These are phyloP conservation scores for Hygrophorus pudorinus DNA, from an alignment of 768 basidiomycete species.

Conservation along the genomic window DNA sequence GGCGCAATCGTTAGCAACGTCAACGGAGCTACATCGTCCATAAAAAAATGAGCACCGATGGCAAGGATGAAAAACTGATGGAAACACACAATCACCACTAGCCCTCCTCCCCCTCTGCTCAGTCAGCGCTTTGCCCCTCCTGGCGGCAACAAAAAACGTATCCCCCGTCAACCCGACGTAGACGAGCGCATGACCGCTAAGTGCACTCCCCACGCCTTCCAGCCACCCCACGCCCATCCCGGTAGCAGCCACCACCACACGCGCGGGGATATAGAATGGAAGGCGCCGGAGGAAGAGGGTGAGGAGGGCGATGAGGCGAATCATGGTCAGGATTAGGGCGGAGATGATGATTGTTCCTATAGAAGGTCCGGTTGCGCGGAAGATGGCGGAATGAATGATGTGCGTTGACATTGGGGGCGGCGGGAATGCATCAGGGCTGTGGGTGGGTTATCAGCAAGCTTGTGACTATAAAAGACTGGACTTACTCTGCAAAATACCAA, in stretches of 20 bases:
- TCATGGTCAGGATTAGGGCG: conserved; percentile 62
- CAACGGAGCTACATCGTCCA: conserved; percentile 51
- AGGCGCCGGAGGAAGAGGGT: conserved; percentile 42
- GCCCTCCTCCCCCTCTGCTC: conserved; percentile 37
- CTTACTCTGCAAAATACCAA: conserved; percentile 74
- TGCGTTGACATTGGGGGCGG: conserved; percentile 54
- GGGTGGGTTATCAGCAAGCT: conserved; percentile 5
- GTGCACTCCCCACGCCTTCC: conserved; percentile 42
- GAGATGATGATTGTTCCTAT: conserved; percentile 73
- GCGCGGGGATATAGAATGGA: conserved; percentile 42
- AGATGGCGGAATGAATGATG: conserved; percentile 66
- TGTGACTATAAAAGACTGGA: conserved; percentile 10
- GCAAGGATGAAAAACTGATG: conserved; percentile 1
- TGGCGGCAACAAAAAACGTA: conserved; percentile 48
- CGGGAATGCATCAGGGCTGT: conserved; percentile 24
- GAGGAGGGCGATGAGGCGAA: conserved; percentile 48
- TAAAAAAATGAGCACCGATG: conserved; percentile 4
- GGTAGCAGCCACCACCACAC: conserved; percentile 18
- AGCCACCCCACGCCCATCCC: conserved; percentile 42
- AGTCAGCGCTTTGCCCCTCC: conserved; percentile 38
- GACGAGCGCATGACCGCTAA: conserved; percentile 53
- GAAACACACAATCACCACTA: conserved; percentile 46
- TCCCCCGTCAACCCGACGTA: conserved; percentile 74
- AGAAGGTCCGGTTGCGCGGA: conserved; percentile 72
- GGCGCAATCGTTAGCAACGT: conserved; percentile 70